phyloP scores from a whole-genome alignment of 768 basidiomycete species.

The Podaxis mareebaensis region DNA sequence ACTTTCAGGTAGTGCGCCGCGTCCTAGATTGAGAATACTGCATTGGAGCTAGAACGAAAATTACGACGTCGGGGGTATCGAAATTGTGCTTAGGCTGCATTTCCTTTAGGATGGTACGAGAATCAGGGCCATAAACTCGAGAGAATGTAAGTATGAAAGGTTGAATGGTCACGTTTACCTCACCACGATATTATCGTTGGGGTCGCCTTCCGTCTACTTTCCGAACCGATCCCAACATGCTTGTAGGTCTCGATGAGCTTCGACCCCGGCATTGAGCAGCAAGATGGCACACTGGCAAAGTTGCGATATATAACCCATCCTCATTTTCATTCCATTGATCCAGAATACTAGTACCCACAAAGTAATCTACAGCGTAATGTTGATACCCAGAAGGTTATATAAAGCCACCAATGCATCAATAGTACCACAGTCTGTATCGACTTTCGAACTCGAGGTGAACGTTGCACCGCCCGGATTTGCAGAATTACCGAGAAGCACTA shows the following conservation, averaged over 20 bases:
- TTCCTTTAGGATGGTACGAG: not conserved
- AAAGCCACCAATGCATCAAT: slow-evolving; percentile 6
- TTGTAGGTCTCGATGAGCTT: not conserved
- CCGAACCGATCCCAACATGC: not conserved
- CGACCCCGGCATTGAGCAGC: not conserved
- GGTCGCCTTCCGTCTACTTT: not conserved
- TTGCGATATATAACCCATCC: too few species aligned
- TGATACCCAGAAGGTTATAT: slow-evolving; percentile 9
- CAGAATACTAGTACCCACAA: too few species aligned
- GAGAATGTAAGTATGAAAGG: not conserved
- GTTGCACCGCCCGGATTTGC: slow-evolving; percentile 5
- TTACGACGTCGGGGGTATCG: too few species aligned
- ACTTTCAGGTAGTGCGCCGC: not conserved
- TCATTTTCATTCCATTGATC: too few species aligned
- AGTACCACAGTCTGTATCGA: slow-evolving; percentile 5
- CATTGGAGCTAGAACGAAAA: too few species aligned
- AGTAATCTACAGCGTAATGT: slow-evolving; percentile 2
- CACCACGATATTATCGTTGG: not conserved
- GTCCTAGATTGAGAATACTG: not conserved
- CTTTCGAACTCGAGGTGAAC: not conserved
- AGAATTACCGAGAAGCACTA: slow-evolving; percentile 4
- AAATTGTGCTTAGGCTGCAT: not conserved
- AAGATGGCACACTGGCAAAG: too few species aligned
- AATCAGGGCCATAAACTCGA: not conserved
- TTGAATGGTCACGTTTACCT: not conserved